Evolutionary conservation across 176 grass and related monocot species (phyloP), one percentile per base, ranked within the genome.

Genomic region (Oryza australiensis): DNA sequence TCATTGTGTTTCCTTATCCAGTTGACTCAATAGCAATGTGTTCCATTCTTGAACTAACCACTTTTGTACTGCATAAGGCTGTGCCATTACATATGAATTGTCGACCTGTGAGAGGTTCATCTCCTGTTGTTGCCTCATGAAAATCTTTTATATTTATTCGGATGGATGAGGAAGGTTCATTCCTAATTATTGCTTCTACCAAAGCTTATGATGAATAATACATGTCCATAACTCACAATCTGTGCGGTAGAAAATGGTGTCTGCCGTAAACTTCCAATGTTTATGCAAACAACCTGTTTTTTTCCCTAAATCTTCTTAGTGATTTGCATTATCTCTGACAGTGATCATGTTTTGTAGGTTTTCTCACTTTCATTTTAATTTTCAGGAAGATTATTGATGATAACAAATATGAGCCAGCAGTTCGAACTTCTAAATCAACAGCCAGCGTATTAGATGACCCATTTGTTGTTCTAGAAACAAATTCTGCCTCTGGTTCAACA

Each of bases 401-500:
- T 66, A 81, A 78, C 41, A 89, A 79, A 70, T 74, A 43, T 43
- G 91, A 85, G 63, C 41, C 86, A 68, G 66, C 75, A 82, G 33
- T 84, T 76, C 64, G 76, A 69, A 65, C 72, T 76, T 83, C 69
- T 79, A 89, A 91, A 82, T 64, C 72, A 26, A 67, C 77, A 63
- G 55, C 83, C 48, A 89, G 64, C 40, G 38, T 85, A 72, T 60
- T 70, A 79, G 87, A 85, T 80, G 90, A 91, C 41, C 92, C 94
- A 64, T 94, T 97, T 73, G 72, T 84, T 89, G 86, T 94, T 78
- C 73, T 94, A 66, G 86, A 92, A 90, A 90, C 85, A 79, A 57
- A 72, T 33, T 88, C 91, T 34, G 73, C 66, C 66, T 70, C 87
- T 73, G 88, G 68, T 28, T 91, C 91, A n/a, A 16, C 84, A 55